Conservation (phyloP, 176 grass and related monocot genomes). For the Juncus effusus region DNA sequence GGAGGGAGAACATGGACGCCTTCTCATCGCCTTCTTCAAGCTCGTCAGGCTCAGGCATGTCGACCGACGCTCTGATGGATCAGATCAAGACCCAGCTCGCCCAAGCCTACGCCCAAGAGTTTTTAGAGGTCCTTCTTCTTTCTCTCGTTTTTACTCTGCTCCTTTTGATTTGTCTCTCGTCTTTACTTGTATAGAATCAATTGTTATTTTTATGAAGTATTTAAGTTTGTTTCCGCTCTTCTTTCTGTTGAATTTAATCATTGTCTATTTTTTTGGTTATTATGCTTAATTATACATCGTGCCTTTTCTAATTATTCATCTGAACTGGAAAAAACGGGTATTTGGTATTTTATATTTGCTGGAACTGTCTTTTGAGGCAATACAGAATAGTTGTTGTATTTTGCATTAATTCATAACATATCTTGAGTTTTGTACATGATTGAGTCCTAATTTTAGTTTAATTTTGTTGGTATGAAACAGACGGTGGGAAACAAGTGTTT, state of each 20-base stretch:
- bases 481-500: slow-evolving; percentile 91
- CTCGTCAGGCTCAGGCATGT: slow-evolving; percentile 37
- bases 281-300: too few relatives aligned
- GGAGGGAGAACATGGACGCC: slow-evolving; percentile 55
- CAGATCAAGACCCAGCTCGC: slow-evolving; percentile 83
- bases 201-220: neutral
- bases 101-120: slow-evolving; percentile 77
- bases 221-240: slow-evolving; percentile 1
- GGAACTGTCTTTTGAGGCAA: neutral
- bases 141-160: neutral
- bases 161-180: neutral
- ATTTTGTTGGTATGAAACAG: slow-evolving; percentile 25
- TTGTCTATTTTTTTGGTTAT: neutral
- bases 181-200: too few relatives aligned
- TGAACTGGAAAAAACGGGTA: too few relatives aligned
- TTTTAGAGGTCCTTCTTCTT: slow-evolving; percentile 48
- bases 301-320: too few relatives aligned
- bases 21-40: slow-evolving; percentile 68
- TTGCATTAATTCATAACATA: neutral
- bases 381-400: neutral
- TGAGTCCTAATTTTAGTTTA: neutral
- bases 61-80: slow-evolving; percentile 63
- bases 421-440: neutral
- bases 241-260: neutral
- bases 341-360: too few relatives aligned